Conservation (phyloP, 495 filamentous ascomycete genomes). For the Penicillium paxilli region DNA sequence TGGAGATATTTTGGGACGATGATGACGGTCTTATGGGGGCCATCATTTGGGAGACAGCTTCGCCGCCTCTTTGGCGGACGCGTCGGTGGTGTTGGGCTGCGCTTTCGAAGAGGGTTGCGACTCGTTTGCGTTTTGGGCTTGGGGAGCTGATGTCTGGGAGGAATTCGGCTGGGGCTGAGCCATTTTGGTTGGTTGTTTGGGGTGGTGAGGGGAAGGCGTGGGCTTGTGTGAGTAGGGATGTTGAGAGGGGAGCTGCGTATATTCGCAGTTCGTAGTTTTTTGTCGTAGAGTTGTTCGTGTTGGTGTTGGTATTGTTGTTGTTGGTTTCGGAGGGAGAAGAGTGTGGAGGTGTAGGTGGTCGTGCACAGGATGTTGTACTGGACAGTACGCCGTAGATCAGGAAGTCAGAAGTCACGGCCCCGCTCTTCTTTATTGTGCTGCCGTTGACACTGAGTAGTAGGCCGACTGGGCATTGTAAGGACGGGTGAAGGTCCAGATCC, state of each 20-base stretch:
- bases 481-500: conserved; percentile 30
- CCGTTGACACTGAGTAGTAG: conserved; percentile 36
- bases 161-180: conserved; percentile 35
- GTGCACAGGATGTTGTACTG: conserved; percentile 24
- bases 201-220: conserved; percentile 36
- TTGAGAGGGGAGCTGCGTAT: conserved; percentile 42
- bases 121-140: conserved; percentile 55
- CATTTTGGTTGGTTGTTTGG: conserved; percentile 16
- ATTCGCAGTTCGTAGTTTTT: conserved; percentile 36
- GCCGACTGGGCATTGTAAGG: conserved; percentile 42
- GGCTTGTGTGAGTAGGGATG: conserved; percentile 32
- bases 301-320: conserved; percentile 19
- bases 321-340: conserved; percentile 40
- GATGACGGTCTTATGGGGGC: conserved; percentile 38
- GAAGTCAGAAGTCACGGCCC: conserved; percentile 47
- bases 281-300: conserved; percentile 1
- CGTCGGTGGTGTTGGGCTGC: conserved; percentile 57
- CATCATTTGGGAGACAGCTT: conserved; percentile 57
- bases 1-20: conserved; percentile 36
- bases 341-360: conserved; percentile 48
- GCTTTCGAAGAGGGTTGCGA: conserved; percentile 57
- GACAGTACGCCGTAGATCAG: conserved; percentile 54
- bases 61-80: conserved; percentile 54
- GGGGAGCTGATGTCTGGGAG: conserved; percentile 43
- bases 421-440: conserved; percentile 17